Evolutionary conservation across 2,329 filamentous ascomycete species (phyloP), one percentile per base, ranked within the genome.

Genomic region (Trichoderma citrinoviride): DNA sequence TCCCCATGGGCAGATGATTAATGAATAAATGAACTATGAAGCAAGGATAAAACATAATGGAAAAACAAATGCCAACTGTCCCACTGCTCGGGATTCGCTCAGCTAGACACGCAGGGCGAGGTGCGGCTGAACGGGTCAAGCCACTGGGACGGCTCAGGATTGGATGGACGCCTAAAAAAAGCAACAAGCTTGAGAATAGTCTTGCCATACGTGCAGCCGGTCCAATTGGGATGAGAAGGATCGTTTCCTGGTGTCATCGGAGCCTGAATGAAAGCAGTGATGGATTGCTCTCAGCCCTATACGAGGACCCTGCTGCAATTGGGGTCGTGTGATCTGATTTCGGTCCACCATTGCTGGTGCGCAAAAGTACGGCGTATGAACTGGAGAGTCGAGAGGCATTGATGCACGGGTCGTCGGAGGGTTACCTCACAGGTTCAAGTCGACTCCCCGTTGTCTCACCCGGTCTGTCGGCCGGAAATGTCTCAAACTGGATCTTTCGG

Each of bases 101-200:
- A 54, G 58, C 25, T 44, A 33, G n/a, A n/a, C n/a, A 61, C 23
- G 58, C 37, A 54, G 27, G 49, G 49, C 41, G 19, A 44, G 23
- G 58, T 62, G 49, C 58, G 58, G 58, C 58, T 62, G 58, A 62
- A 62, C 47, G 58, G 41, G 49, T 43, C 40, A 15, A 19, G 10
- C 29, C 41, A 25, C 49, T 62, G 33, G 33, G 33, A 37, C 33
- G 33, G 33, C 33, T 37, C 33, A 37, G 33, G 33, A 37, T 44
- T 37, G 37, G 37, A 29, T 54, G 19, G 49, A 17, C 17, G 49
- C 58, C 58, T 62, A 62, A 62, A 62, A 61, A 62, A 62, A 62
- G 60, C 60, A 62, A 29, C 60, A 62, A 54, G 60, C 49, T 23
- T 25, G 25, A 25, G 40, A 61, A 37, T 37, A 14, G 12, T 37